Evolutionary conservation across 805 yeast genomes (phyloP), one percentile per base, ranked within the genome.

Genomic region (Starmerella apicola): DNA sequence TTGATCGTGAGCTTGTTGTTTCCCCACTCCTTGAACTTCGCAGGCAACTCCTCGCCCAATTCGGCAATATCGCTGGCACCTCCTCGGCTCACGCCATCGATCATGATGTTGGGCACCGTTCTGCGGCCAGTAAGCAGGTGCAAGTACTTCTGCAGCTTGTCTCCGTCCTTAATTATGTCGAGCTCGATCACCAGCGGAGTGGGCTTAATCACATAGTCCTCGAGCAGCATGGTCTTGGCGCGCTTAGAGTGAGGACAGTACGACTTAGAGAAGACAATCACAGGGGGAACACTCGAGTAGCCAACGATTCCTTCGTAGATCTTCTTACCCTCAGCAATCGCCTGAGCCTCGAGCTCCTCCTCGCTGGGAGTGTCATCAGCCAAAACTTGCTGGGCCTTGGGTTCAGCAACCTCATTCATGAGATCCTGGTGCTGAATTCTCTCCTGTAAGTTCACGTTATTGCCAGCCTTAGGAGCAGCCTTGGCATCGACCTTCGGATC

Each of bases 81-180:
- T 29, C 98, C 98, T 49, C 81, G 70, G 35, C 88, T 77, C 20
- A 70, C 58, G 7, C 81, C 79, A 41, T 76, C 79, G 39, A 88
- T 71, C 39, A 83, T 66, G 17, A 91, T 71, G 56, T 91, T 91
- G 20, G 98, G 98, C 12, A 91, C 98, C 0, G 97, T 88, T 22
- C 62, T 62, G 51, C 95, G 74, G 5, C 91, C 93, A 4, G 94
- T 74, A 41, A 69, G 59, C 37, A 68, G 64, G 15, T 68, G 78
- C 38, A 91, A 67, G 58, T 79, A 78, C 15, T 65, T 71, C 60
- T 86, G 96, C 44, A 91, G 67, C 45, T 71, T 79, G 3, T 63
- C 58, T 1, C 96, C 96, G 56, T 83, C 70, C 36, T 70, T 66
- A 57, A 84, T 94, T 52, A 67, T 68, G 60, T 88, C 96, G 38